Evolutionary conservation across 2,329 filamentous ascomycete genomes (phyloP).

Genomic region (Botrytis porri): DNA sequence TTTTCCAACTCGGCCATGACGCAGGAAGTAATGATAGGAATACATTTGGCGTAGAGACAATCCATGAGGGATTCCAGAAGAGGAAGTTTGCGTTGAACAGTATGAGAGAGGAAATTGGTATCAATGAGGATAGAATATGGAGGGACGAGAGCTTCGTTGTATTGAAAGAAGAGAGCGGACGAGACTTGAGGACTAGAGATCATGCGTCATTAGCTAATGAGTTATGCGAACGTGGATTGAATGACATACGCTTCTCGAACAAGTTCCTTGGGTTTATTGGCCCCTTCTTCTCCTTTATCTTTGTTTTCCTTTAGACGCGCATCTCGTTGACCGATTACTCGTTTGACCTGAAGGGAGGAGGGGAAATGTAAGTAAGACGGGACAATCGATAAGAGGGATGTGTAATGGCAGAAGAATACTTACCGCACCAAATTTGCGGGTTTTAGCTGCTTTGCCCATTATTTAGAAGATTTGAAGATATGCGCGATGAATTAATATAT

Average conservation of each 20-base stretch:
- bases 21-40: slow-evolving; percentile 81
- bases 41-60: slow-evolving; percentile 86
- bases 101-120: slow-evolving; percentile 85
- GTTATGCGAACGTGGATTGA: neutral
- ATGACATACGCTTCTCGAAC: slow-evolving; percentile 65
- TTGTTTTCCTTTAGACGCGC: slow-evolving; percentile 79
- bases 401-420: slow-evolving; percentile 25
- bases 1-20: slow-evolving; percentile 86
- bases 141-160: slow-evolving; percentile 81
- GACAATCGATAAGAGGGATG: slow-evolving; percentile 23
- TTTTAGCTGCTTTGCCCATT: slow-evolving; percentile 92
- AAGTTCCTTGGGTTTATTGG: slow-evolving; percentile 59
- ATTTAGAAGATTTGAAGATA: neutral
- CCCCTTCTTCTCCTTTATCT: slow-evolving; percentile 61
- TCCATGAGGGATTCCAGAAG: slow-evolving; percentile 90
- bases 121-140: slow-evolving; percentile 75
- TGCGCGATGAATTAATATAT: neutral
- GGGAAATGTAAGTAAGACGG: slow-evolving; percentile 18
- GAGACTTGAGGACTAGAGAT: slow-evolving; percentile 67
- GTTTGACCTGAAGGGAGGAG: slow-evolving; percentile 56
- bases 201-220: slow-evolving; percentile 17
- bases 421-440: slow-evolving; percentile 81
- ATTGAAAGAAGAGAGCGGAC: slow-evolving; percentile 81
- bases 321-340: slow-evolving; percentile 79
- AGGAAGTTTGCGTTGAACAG: slow-evolving; percentile 85